Conservation (phyloP, 352 stramenopile species). For the Pythium pyrilobum region DNA sequence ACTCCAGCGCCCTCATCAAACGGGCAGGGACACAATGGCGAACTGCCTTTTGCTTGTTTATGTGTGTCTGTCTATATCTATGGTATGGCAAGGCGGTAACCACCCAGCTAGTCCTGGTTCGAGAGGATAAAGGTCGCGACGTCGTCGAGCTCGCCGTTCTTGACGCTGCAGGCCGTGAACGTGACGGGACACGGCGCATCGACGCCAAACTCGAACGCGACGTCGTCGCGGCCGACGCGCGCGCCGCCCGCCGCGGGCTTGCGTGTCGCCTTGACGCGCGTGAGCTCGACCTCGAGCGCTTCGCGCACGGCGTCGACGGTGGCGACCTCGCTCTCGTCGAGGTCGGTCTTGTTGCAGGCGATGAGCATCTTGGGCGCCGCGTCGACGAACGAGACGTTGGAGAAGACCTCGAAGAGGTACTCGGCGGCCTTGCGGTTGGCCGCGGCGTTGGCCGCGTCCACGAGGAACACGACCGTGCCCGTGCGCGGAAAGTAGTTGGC, state of each 20-base stretch:
- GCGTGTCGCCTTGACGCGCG: constrained; percentile 1
- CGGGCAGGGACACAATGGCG: too few relatives aligned
- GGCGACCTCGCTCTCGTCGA: not conserved
- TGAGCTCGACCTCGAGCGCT: constrained; percentile 4
- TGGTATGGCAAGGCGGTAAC: too few relatives aligned
- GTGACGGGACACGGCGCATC: constrained; percentile 9
- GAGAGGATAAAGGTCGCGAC: constrained; percentile 12
- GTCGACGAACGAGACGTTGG: not conserved
- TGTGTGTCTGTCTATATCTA: too few relatives aligned
- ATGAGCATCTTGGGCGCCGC: not conserved
- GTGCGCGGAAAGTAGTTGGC: not conserved
- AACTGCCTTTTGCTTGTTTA: too few relatives aligned
- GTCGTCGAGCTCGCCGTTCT: constrained; percentile 4
- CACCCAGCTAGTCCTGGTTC: too few relatives aligned
- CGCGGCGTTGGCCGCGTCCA: constrained; percentile 5
- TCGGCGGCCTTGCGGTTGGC: constrained; percentile 6
- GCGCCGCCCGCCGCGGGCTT: not conserved
- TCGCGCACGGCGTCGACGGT: not conserved
- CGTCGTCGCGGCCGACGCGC: not conserved
- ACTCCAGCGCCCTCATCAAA: too few relatives aligned
- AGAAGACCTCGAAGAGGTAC: constrained; percentile 9
- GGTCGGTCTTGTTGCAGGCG: constrained; percentile 13
- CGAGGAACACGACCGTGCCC: constrained; percentile 7
- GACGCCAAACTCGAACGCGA: constrained; percentile 10
- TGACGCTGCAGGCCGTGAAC: constrained; percentile 9